These are phyloP conservation scores for Diaporthe sp. DNA, from an alignment of 2,329 filamentous ascomycete species.

Conservation along the genomic window DNA sequence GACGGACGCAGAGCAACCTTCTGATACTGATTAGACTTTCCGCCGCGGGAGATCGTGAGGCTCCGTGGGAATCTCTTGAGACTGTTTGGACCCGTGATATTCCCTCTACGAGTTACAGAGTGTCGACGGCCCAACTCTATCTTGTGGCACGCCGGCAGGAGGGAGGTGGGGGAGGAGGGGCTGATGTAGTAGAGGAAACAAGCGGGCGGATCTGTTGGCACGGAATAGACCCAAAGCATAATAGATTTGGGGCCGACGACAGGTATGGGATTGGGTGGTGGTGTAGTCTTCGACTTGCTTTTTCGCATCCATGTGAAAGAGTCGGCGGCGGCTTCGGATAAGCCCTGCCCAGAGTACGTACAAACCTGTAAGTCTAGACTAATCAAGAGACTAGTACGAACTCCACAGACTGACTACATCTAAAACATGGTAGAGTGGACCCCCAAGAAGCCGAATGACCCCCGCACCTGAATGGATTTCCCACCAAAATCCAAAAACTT, in stretches of 20 bases:
- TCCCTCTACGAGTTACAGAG: slow-evolving; percentile 2
- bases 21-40: slow-evolving; percentile 14
- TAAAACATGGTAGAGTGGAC: neutral
- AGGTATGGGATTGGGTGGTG: slow-evolving; percentile 7
- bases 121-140: slow-evolving; percentile 18
- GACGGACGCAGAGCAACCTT: slow-evolving; percentile 17
- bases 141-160: neutral
- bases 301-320: slow-evolving; percentile 14
- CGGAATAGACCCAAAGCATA: slow-evolving; percentile 20
- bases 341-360: neutral
- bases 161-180: neutral
- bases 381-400: neutral
- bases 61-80: neutral
- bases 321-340: slow-evolving; percentile 23
- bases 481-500: too few relatives aligned
- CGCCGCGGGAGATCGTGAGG: slow-evolving; percentile 22
- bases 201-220: slow-evolving; percentile 3
- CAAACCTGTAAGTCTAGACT: neutral
- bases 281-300: slow-evolving; percentile 13
- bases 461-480: too few relatives aligned
- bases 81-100: neutral
- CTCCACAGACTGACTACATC: neutral
- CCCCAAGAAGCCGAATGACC: too few relatives aligned
- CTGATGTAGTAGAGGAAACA: neutral
- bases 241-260: slow-evolving; percentile 22